These are phyloP conservation scores for Tulasnella sp. DNA, from an alignment of 768 basidiomycete species.

Conservation along the genomic window DNA sequence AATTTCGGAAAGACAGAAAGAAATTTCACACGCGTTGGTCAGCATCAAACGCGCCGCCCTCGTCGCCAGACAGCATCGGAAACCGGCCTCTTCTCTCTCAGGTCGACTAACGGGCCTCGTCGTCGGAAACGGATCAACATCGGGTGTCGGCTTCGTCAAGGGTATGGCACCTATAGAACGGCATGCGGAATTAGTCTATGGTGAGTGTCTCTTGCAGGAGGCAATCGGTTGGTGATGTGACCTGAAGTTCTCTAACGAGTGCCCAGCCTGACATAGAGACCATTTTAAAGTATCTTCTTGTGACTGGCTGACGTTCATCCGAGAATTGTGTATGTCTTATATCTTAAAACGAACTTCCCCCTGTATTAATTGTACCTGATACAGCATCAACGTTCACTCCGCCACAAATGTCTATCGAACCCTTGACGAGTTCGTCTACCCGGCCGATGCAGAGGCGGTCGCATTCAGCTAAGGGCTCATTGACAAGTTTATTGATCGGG, in stretches of 20 bases:
- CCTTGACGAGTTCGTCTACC: slow-evolving; percentile 66
- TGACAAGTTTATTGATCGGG: slow-evolving; percentile 60
- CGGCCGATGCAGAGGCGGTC: slow-evolving; percentile 49
- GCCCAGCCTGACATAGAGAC: not conserved
- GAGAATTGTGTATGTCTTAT: slow-evolving; percentile 38
- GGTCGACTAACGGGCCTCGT: slow-evolving; percentile 52
- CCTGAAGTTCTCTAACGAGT: too few species aligned
- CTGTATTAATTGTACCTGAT: not conserved
- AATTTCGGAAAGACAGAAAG: too few species aligned
- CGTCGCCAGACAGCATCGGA: slow-evolving; percentile 67
- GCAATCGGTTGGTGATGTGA: slow-evolving; percentile 78
- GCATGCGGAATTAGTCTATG: slow-evolving; percentile 86
- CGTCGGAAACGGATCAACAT: slow-evolving; percentile 38
- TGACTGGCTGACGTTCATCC: slow-evolving; percentile 88
- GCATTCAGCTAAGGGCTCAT: slow-evolving; percentile 35
- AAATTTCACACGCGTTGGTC: slow-evolving; percentile 56
- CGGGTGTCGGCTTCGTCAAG: slow-evolving; percentile 50
- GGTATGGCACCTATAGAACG: slow-evolving; percentile 71
- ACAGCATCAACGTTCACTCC: slow-evolving; percentile 85
- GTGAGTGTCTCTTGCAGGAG: slow-evolving; percentile 70
- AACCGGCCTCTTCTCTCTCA: slow-evolving; percentile 55
- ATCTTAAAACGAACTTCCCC: slow-evolving; percentile 17
- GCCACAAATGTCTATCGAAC: slow-evolving; percentile 73
- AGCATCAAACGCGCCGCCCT: slow-evolving; percentile 65
- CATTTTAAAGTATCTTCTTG: slow-evolving; percentile 22